phyloP scores from a whole-genome alignment of 2,329 filamentous ascomycete genomes.

The Botrytis porri region DNA sequence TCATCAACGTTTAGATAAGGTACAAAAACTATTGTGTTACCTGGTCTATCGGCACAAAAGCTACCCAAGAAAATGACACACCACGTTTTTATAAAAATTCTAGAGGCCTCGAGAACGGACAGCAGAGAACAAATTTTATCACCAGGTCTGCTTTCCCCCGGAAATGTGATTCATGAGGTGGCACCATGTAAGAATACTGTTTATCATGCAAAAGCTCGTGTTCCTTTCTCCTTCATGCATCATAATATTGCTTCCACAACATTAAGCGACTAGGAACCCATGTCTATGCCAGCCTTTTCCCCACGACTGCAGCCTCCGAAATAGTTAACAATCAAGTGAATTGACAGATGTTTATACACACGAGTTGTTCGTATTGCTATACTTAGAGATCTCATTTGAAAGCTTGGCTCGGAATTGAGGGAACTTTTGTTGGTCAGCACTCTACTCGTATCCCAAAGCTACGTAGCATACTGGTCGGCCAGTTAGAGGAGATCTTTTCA shows the following conservation, averaged over 20 bases:
- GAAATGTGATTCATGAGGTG: constrained; percentile 13
- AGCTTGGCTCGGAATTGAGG: background rate
- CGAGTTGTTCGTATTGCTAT: background rate
- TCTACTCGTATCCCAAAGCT: constrained; percentile 6
- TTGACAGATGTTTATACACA: background rate
- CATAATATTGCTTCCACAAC: constrained; percentile 19
- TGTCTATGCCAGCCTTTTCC: constrained; percentile 13
- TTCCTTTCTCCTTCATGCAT: constrained; percentile 13
- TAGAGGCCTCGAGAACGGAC: constrained; percentile 8
- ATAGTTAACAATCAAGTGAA: background rate
- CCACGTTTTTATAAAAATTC: constrained; percentile 1
- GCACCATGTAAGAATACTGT: constrained; percentile 6
- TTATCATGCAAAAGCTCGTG: constrained; percentile 19
- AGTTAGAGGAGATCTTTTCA: background rate
- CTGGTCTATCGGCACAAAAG: background rate
- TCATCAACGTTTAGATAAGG: background rate
- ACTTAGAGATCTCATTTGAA: background rate
- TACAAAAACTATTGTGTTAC: background rate
- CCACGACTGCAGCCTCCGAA: background rate
- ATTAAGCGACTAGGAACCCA: constrained; percentile 15
- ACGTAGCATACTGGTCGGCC: constrained; percentile 7
- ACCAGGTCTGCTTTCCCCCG: constrained; percentile 17
- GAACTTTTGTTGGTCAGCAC: constrained; percentile 9
- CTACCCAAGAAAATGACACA: background rate
- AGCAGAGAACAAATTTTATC: constrained; percentile 12